These are phyloP conservation scores for Diphasiastrum complanatum DNA, from an alignment of 83 land plant genomes.

Conservation along the genomic window DNA sequence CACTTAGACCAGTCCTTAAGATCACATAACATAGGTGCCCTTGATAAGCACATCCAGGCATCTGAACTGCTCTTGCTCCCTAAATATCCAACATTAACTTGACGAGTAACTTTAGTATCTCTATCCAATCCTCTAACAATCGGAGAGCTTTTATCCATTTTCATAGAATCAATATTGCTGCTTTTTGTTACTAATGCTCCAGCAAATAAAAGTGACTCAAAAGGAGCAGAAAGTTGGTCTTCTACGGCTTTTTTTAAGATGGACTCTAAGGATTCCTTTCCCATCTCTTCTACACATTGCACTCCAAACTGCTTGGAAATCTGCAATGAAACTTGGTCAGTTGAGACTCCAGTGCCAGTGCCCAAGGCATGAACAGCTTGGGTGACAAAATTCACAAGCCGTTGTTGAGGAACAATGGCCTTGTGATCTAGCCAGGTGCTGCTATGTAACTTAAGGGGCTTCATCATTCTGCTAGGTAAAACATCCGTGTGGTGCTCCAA, in stretches of 20 bases:
- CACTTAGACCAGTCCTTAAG: slow-evolving; percentile 74
- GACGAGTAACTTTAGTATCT: neutral
- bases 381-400: slow-evolving; percentile 39
- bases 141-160: neutral
- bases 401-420: slow-evolving; percentile 34
- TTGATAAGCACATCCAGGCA: slow-evolving; percentile 52
- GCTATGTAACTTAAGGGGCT: slow-evolving; percentile 3
- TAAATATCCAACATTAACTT: slow-evolving; percentile 15
- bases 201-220: neutral
- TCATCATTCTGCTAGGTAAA: slow-evolving; percentile 31
- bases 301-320: slow-evolving; percentile 49
- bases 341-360: slow-evolving; percentile 12
- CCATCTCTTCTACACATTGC: too few species aligned
- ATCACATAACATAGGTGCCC: slow-evolving; percentile 71
- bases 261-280: too few species aligned
- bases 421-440: slow-evolving; percentile 9
- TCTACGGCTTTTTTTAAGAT: too few species aligned
- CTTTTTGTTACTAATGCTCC: neutral
- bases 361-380: slow-evolving; percentile 34
- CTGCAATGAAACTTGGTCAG: slow-evolving; percentile 22
- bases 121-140: neutral
- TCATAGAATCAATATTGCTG: too few species aligned
- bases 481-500: slow-evolving; percentile 35
- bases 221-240: too few species aligned
- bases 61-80: slow-evolving; percentile 40